Evolutionary conservation across 371 early-diverging fungal genomes (phyloP).

Genomic region (Parasitella parasitica): DNA sequence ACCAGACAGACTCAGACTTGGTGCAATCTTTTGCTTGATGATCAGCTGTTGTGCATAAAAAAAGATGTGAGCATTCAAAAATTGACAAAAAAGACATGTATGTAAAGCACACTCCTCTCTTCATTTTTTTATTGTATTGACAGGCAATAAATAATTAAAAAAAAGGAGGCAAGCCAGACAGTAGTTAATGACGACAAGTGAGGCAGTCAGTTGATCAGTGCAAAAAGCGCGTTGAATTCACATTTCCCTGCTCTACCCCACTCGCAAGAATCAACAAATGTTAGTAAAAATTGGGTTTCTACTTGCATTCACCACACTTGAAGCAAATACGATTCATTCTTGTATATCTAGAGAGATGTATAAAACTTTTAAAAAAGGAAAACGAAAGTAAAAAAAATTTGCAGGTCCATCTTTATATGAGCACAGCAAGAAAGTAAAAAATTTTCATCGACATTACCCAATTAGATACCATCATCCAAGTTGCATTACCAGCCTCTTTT

Average conservation of each 20-base stretch:
- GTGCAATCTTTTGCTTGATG: conserved; percentile 66
- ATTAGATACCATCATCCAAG: neutral
- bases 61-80: conserved; percentile 11
- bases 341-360: neutral
- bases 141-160: conserved; percentile 6
- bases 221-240: neutral
- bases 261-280: neutral
- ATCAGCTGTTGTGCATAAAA: conserved; percentile 44
- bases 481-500: conserved; percentile 1
- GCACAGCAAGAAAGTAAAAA: neutral
- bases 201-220: neutral
- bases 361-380: conserved; percentile 5
- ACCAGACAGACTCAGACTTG: conserved; percentile 59
- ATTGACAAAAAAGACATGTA: neutral
- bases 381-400: neutral
- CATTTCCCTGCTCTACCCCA: neutral
- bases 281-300: conserved; percentile 19
- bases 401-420: neutral
- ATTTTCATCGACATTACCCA: neutral
- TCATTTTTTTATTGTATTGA: conserved; percentile 8
- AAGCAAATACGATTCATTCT: conserved; percentile 45
- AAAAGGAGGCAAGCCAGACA: neutral
- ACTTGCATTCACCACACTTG: conserved; percentile 57
- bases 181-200: neutral
- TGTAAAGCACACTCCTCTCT: neutral